phyloP scores from a whole-genome alignment of 2,329 filamentous ascomycete species.

The Fusarium veterinarium region DNA sequence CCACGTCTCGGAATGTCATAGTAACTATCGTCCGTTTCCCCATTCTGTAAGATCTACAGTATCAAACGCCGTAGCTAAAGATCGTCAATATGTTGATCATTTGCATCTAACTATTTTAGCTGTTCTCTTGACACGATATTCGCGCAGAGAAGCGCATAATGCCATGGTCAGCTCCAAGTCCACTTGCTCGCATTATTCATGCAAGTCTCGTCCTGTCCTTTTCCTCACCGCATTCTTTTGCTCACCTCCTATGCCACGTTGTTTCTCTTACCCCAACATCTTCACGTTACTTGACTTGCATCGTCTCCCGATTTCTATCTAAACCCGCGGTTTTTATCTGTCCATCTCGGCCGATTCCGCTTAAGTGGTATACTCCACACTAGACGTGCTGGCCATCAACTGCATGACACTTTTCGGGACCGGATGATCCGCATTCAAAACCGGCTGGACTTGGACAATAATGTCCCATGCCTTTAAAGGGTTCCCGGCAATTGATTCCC shows the following conservation, averaged over 20 bases:
- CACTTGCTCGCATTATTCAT: slow-evolving; percentile 9
- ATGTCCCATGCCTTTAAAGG: not conserved
- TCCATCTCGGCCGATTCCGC: slow-evolving; percentile 21
- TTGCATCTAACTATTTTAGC: not conserved
- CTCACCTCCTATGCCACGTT: slow-evolving; percentile 8
- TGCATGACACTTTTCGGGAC: not conserved
- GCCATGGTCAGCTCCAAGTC: not conserved
- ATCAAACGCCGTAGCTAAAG: slow-evolving; percentile 6
- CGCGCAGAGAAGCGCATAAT: not conserved
- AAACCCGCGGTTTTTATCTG: not conserved
- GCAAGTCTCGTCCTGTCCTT: slow-evolving; percentile 20
- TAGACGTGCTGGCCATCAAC: not conserved
- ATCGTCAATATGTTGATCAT: not conserved
- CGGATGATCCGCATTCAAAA: slow-evolving; percentile 18
- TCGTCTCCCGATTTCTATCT: not conserved
- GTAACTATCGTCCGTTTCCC: not conserved
- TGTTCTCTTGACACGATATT: not conserved
- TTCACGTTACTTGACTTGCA: slow-evolving; percentile 21
- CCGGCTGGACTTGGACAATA: not conserved
- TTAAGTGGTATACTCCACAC: slow-evolving; percentile 13
- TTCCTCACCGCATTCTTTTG: slow-evolving; percentile 38
- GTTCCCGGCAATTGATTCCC: not conserved
- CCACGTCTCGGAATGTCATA: slow-evolving; percentile 15
- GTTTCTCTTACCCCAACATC: slow-evolving; percentile 27
- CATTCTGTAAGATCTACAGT: slow-evolving; percentile 17